Evolutionary conservation across 2,329 filamentous ascomycete species (phyloP).

Genomic region (Neodidymelliopsis sp.): DNA sequence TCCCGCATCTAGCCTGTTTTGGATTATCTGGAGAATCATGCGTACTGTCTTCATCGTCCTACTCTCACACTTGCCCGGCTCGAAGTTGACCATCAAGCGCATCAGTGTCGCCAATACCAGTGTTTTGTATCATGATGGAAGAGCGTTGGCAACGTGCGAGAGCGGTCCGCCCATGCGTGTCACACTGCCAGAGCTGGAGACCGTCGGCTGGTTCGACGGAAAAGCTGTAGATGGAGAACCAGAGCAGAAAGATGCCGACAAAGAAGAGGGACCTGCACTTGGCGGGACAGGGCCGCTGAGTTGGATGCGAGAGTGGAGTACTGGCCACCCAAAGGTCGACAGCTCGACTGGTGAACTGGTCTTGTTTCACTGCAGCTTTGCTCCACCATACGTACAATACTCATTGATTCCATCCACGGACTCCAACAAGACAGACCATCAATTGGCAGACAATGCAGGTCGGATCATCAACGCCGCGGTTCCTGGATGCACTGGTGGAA

Average conservation of each 20-base stretch:
- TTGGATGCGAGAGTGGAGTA: conserved; percentile 76
- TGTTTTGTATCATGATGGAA: conserved; percentile 71
- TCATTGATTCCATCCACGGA: conserved; percentile 60
- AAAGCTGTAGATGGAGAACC: conserved; percentile 61
- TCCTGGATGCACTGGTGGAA: conserved; percentile 67
- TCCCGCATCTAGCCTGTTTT: conserved; percentile 61
- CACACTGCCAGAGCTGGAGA: conserved; percentile 68
- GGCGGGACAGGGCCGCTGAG: conserved; percentile 64
- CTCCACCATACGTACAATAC: conserved; percentile 72
- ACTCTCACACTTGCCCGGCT: conserved; percentile 65
- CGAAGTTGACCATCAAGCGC: conserved; percentile 65
- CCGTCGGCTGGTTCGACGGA: conserved; percentile 75
- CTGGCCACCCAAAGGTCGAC: conserved; percentile 73
- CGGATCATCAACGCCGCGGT: conserved; percentile 63
- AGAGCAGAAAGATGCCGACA: conserved; percentile 25
- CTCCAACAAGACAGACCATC: conserved; percentile 13
- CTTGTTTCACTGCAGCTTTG: conserved; percentile 71
- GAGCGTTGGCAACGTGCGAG: conserved; percentile 74
- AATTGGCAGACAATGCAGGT: background rate
- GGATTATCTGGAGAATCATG: conserved; percentile 61
- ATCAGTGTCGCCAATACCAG: conserved; percentile 76
- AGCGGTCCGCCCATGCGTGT: conserved; percentile 74
- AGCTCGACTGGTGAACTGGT: conserved; percentile 69
- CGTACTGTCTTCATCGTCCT: conserved; percentile 66
- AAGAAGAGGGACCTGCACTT: conserved; percentile 46